phyloP scores from a whole-genome alignment of 192 early-diverging fungal genomes.

The Glomus cerebriforme region DNA sequence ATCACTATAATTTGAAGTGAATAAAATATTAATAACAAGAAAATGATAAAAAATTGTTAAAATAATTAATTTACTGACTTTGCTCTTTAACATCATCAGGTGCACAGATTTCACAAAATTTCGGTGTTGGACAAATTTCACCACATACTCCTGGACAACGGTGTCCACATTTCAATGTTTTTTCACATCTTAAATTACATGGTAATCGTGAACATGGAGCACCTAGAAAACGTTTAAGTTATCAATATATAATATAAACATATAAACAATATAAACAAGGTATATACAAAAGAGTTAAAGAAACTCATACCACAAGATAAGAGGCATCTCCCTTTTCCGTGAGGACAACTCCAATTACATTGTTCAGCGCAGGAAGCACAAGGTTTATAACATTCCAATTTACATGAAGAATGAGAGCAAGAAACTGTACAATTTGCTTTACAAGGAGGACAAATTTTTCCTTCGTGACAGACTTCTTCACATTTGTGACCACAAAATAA shows the following conservation, averaged over 20 bases:
- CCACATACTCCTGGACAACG: constrained; percentile 56
- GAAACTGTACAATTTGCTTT: constrained; percentile 36
- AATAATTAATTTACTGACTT: not conserved
- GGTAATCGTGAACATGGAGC: constrained; percentile 61
- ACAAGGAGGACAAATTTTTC: constrained; percentile 42
- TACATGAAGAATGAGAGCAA: constrained; percentile 49
- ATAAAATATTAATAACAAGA: not conserved
- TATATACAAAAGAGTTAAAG: not conserved
- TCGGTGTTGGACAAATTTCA: constrained; percentile 36
- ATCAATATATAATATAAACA: not conserved
- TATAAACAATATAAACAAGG: not conserved
- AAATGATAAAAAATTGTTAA: not conserved
- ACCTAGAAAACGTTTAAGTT: constrained; percentile 20
- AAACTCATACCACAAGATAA: constrained; percentile 41
- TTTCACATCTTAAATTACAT: constrained; percentile 53
- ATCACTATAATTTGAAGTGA: not conserved
- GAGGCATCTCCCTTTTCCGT: constrained; percentile 44
- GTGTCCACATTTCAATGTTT: constrained; percentile 50
- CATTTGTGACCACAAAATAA: constrained; percentile 46
- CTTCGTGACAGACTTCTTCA: constrained; percentile 8
- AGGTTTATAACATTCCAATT: constrained; percentile 37
- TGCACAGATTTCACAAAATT: constrained; percentile 44
- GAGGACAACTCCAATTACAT: constrained; percentile 56
- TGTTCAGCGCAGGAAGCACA: constrained; percentile 50
- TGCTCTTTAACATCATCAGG: constrained; percentile 29